Evolutionary conservation across 257 asterid genomes (phyloP), one percentile per base, ranked within the genome.

Genomic region (Nicotiana obtusifolia): DNA sequence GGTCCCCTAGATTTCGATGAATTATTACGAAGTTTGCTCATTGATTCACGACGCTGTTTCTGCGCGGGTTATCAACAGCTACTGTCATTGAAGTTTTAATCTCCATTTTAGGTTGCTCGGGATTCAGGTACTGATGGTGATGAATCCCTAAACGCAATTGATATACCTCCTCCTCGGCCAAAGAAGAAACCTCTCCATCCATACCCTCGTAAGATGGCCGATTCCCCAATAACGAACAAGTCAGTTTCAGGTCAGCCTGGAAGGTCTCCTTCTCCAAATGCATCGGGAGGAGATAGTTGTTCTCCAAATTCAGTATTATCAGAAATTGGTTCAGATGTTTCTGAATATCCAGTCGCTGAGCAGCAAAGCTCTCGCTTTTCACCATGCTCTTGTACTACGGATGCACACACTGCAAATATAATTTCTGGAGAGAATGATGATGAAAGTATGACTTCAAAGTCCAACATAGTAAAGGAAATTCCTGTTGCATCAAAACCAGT

Each of bases 161-260:
- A 86, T 64, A 95, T 95, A 81, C 99, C 99, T 47, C 99, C 98
- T 91, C 99, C 99, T 82, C 91, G 97, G 11, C 99, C 99, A 0
- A 95, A 95, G 86, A 92, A 90, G 93, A 95, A 93, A 84, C 99
- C 99, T 13, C 61, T 85, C 33, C 91, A 87, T 82, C 99, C 99
- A 65, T 95, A 93, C 85, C 99, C 98, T 77, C 97, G 98, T 26
- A 95, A 93, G 86, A 66, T 82, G 81, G 85, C 61, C 35, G 87
- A 84, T 81, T 78, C 88, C 10, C 26, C 76, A 35, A 78, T 82
- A 69, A 22, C 79, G 10, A 85, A 83, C 61, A 49, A 26, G 19
- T 26, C 54, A 19, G 78, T 76, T 81, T 66, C 89, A 53, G 80
- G 62, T 76, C 90, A 79, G 71, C 80, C 41, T 16, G 91, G 87